phyloP scores from a whole-genome alignment of 805 yeast genomes.

The Clavispora asparagi region DNA sequence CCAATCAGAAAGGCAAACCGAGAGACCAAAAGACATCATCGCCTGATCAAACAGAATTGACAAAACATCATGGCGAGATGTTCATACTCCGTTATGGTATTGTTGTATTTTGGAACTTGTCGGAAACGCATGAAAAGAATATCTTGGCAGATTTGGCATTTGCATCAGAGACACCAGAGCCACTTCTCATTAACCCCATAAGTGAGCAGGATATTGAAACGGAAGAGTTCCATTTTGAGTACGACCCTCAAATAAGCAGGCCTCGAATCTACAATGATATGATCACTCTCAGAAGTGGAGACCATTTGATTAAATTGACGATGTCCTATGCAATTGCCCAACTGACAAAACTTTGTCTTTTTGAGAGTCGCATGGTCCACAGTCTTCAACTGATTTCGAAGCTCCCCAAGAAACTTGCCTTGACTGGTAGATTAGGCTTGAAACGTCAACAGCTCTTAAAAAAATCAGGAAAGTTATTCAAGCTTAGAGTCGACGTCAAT shows the following conservation, averaged over 20 bases:
- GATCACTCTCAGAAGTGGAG: conserved; percentile 86
- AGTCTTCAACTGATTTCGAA: conserved; percentile 80
- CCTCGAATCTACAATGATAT: conserved; percentile 88
- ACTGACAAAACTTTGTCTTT: conserved; percentile 83
- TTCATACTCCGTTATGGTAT: conserved; percentile 90
- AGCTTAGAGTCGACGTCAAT: conserved; percentile 88
- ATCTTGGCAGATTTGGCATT: conserved; percentile 87
- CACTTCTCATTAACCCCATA: conserved; percentile 63
- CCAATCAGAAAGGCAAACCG: neutral
- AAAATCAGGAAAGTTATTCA: conserved; percentile 87
- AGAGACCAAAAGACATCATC: neutral
- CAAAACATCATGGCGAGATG: conserved; percentile 74
- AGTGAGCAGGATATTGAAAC: conserved; percentile 89
- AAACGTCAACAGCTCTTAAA: conserved; percentile 78
- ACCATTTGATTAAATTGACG: conserved; percentile 86
- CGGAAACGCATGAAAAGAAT: conserved; percentile 88
- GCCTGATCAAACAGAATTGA: conserved; percentile 35
- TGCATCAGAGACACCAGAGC: conserved; percentile 42
- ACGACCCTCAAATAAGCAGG: conserved; percentile 55
- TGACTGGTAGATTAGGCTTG: conserved; percentile 83
- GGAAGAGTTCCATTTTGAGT: conserved; percentile 78
- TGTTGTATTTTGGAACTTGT: conserved; percentile 96
- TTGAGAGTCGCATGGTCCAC: conserved; percentile 87
- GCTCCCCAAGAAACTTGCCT: conserved; percentile 82
- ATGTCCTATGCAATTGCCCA: conserved; percentile 97